phyloP scores from a whole-genome alignment of 1,139 yeast genomes.

The Saccharomyces hybrid region DNA sequence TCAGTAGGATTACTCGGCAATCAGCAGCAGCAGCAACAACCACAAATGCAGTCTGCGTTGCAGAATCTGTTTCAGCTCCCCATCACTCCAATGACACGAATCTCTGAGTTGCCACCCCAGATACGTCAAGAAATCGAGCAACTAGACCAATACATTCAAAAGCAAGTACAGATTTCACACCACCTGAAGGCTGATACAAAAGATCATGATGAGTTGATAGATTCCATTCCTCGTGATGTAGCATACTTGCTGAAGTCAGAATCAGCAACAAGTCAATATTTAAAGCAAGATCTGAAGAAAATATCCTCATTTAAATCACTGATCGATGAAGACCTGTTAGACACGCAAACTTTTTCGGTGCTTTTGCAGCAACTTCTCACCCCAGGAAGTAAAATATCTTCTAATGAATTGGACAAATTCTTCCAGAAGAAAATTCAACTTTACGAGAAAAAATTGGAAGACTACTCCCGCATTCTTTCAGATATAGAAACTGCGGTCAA shows the following conservation, averaged over 20 bases:
- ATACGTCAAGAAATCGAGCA: slow-evolving; percentile 73
- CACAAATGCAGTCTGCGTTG: slow-evolving; percentile 34
- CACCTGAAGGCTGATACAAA: too few relatives aligned
- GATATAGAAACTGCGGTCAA: slow-evolving; percentile 73
- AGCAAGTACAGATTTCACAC: too few relatives aligned
- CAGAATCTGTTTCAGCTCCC: slow-evolving; percentile 36
- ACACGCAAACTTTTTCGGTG: slow-evolving; percentile 61
- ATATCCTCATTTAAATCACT: slow-evolving; percentile 38
- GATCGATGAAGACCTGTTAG: slow-evolving; percentile 42
- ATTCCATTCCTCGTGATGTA: slow-evolving; percentile 80
- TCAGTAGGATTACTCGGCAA: slow-evolving; percentile 19
- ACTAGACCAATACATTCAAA: slow-evolving; percentile 78
- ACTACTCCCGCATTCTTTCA: slow-evolving; percentile 54
- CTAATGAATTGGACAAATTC: slow-evolving; percentile 47
- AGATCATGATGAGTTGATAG: too few relatives aligned
- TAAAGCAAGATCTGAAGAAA: slow-evolving; percentile 52
- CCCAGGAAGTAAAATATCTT: slow-evolving; percentile 59
- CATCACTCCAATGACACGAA: slow-evolving; percentile 78
- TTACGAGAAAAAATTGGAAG: slow-evolving; percentile 52
- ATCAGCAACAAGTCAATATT: slow-evolving; percentile 60
- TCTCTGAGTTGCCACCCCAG: slow-evolving; percentile 73
- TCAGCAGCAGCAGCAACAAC: slow-evolving; percentile 29
- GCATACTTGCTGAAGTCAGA: slow-evolving; percentile 59
- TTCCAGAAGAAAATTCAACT: slow-evolving; percentile 46
- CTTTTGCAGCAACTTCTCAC: slow-evolving; percentile 59